Evolutionary conservation across 225 moss, liverwort and hornwort genomes (phyloP).

Genomic region (Lunularia cruciata): DNA sequence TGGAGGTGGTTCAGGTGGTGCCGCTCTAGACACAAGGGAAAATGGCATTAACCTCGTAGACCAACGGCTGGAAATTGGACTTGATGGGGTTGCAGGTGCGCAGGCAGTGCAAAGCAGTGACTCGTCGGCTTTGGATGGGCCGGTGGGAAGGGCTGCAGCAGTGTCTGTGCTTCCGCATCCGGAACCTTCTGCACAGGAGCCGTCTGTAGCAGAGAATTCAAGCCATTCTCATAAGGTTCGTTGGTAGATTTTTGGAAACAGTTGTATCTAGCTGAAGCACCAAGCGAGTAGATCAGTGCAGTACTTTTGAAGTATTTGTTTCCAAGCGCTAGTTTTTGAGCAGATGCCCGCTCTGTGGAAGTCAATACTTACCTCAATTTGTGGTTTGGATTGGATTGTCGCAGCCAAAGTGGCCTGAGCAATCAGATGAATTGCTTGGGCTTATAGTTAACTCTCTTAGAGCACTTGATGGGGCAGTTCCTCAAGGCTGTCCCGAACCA

Average conservation of each 20-base stretch:
- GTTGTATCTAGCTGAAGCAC: neutral
- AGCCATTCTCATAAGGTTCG: conserved; percentile 83
- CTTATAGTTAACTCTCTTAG: conserved; percentile 97
- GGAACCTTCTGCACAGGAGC: conserved; percentile 70
- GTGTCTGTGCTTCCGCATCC: conserved; percentile 69
- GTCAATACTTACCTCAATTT: neutral
- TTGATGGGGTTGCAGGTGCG: conserved; percentile 91
- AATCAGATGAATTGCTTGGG: conserved; percentile 97
- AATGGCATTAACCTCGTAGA: conserved; percentile 77
- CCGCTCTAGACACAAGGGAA: conserved; percentile 87
- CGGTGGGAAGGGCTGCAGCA: conserved; percentile 99
- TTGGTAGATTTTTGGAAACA: neutral
- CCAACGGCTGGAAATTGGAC: conserved; percentile 94
- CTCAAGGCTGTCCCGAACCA: conserved; percentile 97
- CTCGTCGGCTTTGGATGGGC: conserved; percentile 86
- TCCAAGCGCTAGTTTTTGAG: neutral
- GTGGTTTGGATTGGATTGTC: conserved; percentile 25
- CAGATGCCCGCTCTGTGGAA: neutral
- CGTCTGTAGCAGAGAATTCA: conserved; percentile 60
- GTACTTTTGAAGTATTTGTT: neutral
- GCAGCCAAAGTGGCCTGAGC: conserved; percentile 99
- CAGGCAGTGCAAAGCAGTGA: conserved; percentile 99
- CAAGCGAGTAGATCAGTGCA: neutral
- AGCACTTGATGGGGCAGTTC: conserved; percentile 96
- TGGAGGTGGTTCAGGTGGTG: conserved; percentile 58